Conservation (phyloP, 2,329 filamentous ascomycete species). For the Epichloe gansuensis region DNA sequence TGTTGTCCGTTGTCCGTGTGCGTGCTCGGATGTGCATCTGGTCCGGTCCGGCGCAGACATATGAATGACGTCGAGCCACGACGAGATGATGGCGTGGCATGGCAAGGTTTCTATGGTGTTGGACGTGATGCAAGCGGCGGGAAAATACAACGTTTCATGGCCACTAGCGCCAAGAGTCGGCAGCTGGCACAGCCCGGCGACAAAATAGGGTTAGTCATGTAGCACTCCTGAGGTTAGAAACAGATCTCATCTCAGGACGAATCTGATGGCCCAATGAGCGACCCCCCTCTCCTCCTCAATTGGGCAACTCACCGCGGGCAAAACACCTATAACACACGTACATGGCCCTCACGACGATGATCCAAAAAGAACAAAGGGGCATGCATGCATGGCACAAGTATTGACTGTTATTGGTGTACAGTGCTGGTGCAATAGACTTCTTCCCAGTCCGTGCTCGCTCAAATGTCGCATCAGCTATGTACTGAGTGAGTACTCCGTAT, state of each 20-base stretch:
- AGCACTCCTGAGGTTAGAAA: neutral
- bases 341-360: neutral
- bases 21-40: too few relatives aligned
- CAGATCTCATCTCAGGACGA: neutral
- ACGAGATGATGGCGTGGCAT: neutral
- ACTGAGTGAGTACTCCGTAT: too few relatives aligned
- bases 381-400: too few relatives aligned
- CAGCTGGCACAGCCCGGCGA: neutral
- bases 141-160: conserved; percentile 12
- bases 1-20: too few relatives aligned
- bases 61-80: neutral
- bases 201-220: neutral
- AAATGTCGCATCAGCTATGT: too few relatives aligned
- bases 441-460: too few relatives aligned
- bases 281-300: neutral
- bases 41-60: neutral
- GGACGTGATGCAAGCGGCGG: conserved; percentile 5
- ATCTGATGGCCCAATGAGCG: neutral
- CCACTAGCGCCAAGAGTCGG: neutral
- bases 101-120: neutral
- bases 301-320: neutral
- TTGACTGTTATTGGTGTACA: too few relatives aligned
- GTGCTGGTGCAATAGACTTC: too few relatives aligned
- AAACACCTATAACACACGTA: neutral
- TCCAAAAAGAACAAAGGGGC: too few relatives aligned